Evolutionary conservation across 1,284 basidiomycete genomes (phyloP).

Genomic region (Cutaneotrichosporon cutaneum): DNA sequence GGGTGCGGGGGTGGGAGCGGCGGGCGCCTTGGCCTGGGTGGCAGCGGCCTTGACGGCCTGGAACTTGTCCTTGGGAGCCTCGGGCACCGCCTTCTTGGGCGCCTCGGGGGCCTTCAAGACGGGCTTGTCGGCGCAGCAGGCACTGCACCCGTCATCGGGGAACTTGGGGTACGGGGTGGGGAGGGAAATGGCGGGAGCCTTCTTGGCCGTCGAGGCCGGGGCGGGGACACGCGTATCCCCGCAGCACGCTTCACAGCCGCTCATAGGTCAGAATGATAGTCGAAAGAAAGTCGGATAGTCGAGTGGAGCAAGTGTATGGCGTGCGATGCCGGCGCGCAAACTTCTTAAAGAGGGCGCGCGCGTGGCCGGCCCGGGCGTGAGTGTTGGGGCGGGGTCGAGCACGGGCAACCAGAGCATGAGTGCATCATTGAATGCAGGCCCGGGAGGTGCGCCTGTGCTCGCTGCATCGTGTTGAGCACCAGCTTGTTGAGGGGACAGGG

Average conservation of each 20-base stretch:
- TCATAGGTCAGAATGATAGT: neutral
- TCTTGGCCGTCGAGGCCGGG: neutral
- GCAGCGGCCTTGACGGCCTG: neutral
- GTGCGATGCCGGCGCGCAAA: neutral
- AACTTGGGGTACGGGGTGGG: conserved; percentile 1
- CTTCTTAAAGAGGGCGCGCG: neutral
- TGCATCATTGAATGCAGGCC: no score
- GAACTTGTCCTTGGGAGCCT: neutral
- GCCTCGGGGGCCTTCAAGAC: neutral
- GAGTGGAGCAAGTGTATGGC: neutral
- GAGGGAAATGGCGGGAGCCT: neutral
- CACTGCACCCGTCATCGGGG: conserved; percentile 3
- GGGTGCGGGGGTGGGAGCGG: neutral
- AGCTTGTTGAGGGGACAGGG: no score
- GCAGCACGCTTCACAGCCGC: conserved; percentile 9
- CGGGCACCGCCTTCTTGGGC: no score
- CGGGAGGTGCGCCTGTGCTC: no score
- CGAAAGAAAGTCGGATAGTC: neutral
- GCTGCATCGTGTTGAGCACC: no score
- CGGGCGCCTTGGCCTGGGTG: neutral
- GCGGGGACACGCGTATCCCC: neutral
- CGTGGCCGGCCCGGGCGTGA: no score
- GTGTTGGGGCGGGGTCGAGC: no score
- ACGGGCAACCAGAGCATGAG: no score
- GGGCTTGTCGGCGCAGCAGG: conserved; percentile 6